These are phyloP conservation scores for Myotisia sp. DNA, from an alignment of 2,329 filamentous ascomycete species.

Conservation along the genomic window DNA sequence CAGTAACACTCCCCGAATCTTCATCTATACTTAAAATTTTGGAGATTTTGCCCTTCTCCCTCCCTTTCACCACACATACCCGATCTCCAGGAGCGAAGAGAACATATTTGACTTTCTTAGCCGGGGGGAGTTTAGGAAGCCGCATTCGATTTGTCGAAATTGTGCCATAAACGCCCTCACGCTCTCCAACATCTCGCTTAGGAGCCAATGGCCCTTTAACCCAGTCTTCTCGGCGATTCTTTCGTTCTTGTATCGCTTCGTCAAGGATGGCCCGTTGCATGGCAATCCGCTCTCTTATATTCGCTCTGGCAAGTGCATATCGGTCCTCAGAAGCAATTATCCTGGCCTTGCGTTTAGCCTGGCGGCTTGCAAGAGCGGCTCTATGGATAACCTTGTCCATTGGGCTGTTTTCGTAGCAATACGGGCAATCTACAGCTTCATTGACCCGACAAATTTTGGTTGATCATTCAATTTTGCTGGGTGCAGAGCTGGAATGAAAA, in stretches of 20 bases:
- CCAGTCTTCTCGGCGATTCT: slow-evolving; percentile 59
- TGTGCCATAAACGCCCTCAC: slow-evolving; percentile 46
- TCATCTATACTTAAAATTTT: slow-evolving; percentile 45
- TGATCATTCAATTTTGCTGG: too few relatives aligned
- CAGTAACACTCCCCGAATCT: slow-evolving; percentile 43
- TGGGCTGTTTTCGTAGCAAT: slow-evolving; percentile 4
- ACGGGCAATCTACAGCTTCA: too few relatives aligned
- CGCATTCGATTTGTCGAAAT: slow-evolving; percentile 27
- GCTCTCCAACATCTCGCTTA: slow-evolving; percentile 52
- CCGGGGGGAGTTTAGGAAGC: slow-evolving; percentile 28
- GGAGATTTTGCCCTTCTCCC: slow-evolving; percentile 72
- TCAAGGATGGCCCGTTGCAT: slow-evolving; percentile 23
- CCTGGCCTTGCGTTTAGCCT: slow-evolving; percentile 36
- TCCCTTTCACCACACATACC: slow-evolving; percentile 65
- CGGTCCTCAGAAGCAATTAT: slow-evolving; percentile 31
- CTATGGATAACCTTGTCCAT: slow-evolving; percentile 62
- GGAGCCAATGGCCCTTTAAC: slow-evolving; percentile 64
- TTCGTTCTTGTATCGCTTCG: slow-evolving; percentile 36
- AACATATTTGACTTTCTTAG: slow-evolving; percentile 35
- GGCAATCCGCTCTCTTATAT: slow-evolving; percentile 18
- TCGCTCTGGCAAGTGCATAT: slow-evolving; percentile 23
- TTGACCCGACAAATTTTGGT: too few relatives aligned
- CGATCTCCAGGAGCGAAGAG: slow-evolving; percentile 58
- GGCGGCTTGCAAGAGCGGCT: slow-evolving; percentile 51
- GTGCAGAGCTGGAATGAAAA: too few relatives aligned